Conservation (phyloP, 306 rosid species). For the Albizia julibrissin region DNA sequence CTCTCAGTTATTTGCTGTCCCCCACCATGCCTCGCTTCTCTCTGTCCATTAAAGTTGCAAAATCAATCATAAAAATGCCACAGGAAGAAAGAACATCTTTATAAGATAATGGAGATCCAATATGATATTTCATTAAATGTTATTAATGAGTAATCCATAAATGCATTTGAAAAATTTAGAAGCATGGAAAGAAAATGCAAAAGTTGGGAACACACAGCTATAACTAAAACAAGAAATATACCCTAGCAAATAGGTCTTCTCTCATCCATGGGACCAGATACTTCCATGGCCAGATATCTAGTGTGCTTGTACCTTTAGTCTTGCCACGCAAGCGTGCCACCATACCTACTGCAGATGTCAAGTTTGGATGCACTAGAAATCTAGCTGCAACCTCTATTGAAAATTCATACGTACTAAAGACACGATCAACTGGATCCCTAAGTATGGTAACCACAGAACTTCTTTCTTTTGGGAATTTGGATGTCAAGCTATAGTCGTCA, state of each 20-base stretch:
- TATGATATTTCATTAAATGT: conserved; percentile 1
- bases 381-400: conserved; percentile 98
- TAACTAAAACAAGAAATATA: conserved; percentile 36
- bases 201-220: not conserved
- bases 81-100: conserved; percentile 24
- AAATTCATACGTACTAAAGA: conserved; percentile 89
- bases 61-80: conserved; percentile 23
- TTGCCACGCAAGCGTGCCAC: conserved; percentile 58
- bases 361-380: conserved; percentile 96
- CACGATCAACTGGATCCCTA: conserved; percentile 91
- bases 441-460: conserved; percentile 95
- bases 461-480: conserved; percentile 80
- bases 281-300: conserved; percentile 99
- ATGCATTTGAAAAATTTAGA: conserved; percentile 6
- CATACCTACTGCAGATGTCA: conserved; percentile 83
- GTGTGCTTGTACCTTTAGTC: conserved; percentile 78
- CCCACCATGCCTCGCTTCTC: conserved; percentile 56
- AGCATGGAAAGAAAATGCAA: conserved; percentile 17
- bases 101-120: conserved; percentile 11
- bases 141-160: conserved; percentile 4
- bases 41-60: conserved; percentile 54
- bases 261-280: conserved; percentile 98
- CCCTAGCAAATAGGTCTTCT: conserved; percentile 88
- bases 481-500: conserved; percentile 90
- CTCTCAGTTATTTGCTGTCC: conserved; percentile 34